These are phyloP conservation scores for Pochonia chlamydosporia DNA, from an alignment of 2,329 filamentous ascomycete genomes.

Conservation along the genomic window DNA sequence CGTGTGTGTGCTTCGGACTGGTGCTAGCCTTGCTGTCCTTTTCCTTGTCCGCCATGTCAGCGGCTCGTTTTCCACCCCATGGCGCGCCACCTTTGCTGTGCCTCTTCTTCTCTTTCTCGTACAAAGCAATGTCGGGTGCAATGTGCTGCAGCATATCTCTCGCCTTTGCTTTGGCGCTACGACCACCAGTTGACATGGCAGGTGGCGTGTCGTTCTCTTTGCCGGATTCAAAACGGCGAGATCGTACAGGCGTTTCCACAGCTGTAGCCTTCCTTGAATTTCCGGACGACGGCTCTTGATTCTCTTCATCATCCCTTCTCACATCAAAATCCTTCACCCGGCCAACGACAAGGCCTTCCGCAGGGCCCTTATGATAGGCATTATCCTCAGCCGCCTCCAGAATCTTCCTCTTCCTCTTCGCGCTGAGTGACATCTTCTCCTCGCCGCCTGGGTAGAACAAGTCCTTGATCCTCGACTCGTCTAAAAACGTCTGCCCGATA, in stretches of 20 bases:
- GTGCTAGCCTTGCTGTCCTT: slow-evolving; percentile 34
- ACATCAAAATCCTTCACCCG: slow-evolving; percentile 36
- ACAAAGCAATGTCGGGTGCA: slow-evolving; percentile 80
- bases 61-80: slow-evolving; percentile 59
- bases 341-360: slow-evolving; percentile 40
- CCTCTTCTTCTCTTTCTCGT: slow-evolving; percentile 90
- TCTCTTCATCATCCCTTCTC: slow-evolving; percentile 36
- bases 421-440: slow-evolving; percentile 33
- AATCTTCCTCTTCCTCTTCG: slow-evolving; percentile 45
- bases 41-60: slow-evolving; percentile 51
- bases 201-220: slow-evolving; percentile 85
- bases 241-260: slow-evolving; percentile 33
- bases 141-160: slow-evolving; percentile 69
- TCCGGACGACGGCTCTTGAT: slow-evolving; percentile 25
- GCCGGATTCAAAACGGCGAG: slow-evolving; percentile 45
- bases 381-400: slow-evolving; percentile 46
- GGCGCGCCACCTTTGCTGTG: slow-evolving; percentile 40
- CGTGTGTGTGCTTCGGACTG: slow-evolving; percentile 37
- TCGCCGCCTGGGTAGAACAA: slow-evolving; percentile 64
- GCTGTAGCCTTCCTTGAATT: slow-evolving; percentile 8
- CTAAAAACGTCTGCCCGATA: slow-evolving; percentile 81
- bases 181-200: slow-evolving; percentile 59
- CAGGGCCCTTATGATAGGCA: slow-evolving; percentile 38
- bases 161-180: slow-evolving; percentile 85
- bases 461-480: slow-evolving; percentile 54